A percentile compares a stretch with the other conserved stretches of the same genome.
Conservation (phyloP, 208 protist species). For the Acanthamoeba triangularis region DNA sequence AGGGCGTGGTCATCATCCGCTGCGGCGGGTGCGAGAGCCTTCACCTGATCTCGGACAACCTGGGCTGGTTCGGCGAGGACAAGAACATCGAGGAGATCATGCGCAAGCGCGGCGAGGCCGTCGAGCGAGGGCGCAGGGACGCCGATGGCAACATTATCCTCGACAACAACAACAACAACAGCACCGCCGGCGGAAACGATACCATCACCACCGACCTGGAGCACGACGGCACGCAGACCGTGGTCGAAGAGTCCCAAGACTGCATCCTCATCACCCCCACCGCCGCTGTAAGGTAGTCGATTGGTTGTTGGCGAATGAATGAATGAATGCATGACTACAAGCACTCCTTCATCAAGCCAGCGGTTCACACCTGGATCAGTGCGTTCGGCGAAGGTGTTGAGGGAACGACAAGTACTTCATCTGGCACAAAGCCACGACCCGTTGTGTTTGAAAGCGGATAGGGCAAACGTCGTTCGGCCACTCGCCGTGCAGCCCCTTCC, state of each 20-base stretch:
- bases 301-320: not conserved
- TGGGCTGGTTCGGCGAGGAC: conserved; percentile 81
- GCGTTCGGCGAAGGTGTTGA: no score
- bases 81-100: conserved; percentile 76
- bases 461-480: no score
- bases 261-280: conserved; percentile 5
- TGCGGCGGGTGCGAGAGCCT: conserved; percentile 70
- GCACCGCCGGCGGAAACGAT: not conserved
- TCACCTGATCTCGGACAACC: conserved; percentile 83
- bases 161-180: not conserved
- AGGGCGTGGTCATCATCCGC: conserved; percentile 78
- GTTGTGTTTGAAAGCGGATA: no score
- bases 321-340: no score
- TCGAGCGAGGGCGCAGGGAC: conserved; percentile 3
- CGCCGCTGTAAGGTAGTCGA: not conserved
- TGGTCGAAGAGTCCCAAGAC: not conserved
- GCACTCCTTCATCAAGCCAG: no score
- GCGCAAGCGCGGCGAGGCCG: not conserved
- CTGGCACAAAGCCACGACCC: no score
- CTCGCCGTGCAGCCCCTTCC: no score
- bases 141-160: not conserved
- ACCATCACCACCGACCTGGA: not conserved
- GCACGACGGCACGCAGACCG: not conserved
- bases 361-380: no score
- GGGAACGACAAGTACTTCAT: no score